phyloP scores from a whole-genome alignment of 2,329 filamentous ascomycete genomes.

The Stagonosporopsis rhizophila region DNA sequence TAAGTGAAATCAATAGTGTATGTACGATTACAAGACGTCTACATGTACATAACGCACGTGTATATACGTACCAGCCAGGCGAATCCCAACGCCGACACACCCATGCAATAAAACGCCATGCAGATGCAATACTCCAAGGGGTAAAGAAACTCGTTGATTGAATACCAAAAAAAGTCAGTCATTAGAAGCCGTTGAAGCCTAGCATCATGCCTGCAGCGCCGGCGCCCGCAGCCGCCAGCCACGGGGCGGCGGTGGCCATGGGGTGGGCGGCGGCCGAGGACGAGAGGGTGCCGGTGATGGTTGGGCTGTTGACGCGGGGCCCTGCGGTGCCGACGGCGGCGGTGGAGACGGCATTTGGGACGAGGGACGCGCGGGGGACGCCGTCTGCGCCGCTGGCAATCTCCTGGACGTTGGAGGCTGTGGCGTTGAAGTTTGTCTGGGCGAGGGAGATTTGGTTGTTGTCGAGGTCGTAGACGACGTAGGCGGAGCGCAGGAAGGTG shows the following conservation, averaged over 20 bases:
- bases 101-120: too few species aligned
- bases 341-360: conserved; percentile 59
- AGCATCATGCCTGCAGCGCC: conserved; percentile 42
- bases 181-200: conserved; percentile 43
- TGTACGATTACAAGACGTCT: too few species aligned
- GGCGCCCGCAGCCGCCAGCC: conserved; percentile 39
- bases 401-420: conserved; percentile 58
- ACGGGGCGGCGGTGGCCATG: conserved; percentile 35
- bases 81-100: too few species aligned
- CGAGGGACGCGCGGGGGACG: conserved; percentile 62
- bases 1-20: too few species aligned
- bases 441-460: conserved; percentile 68
- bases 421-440: conserved; percentile 67
- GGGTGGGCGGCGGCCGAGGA: conserved; percentile 34
- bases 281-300: conserved; percentile 21
- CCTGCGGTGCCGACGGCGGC: conserved; percentile 54
- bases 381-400: conserved; percentile 58
- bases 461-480: conserved; percentile 67
- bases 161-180: background rate
- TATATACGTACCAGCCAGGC: too few species aligned
- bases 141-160: conserved; percentile 5
- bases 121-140: too few species aligned
- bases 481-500: conserved; percentile 68
- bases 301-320: conserved; percentile 50
- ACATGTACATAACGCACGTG: too few species aligned